Conservation (phyloP, 257 asterid genomes). For the Solanum chiquidenum region DNA sequence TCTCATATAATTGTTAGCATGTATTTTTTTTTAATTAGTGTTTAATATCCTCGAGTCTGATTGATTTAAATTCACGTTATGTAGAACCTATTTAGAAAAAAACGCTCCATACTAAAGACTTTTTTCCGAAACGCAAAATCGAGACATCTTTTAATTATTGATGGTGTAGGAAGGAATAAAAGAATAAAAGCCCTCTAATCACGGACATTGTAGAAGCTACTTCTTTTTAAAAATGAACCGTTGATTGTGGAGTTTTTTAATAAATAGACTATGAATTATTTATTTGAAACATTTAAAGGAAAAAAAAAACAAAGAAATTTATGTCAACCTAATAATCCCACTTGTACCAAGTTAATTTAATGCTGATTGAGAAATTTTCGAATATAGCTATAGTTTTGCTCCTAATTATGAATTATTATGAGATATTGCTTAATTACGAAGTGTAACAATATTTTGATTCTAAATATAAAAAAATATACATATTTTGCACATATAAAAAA, state of each 20-base stretch:
- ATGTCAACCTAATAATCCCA: neutral
- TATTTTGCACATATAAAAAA: neutral
- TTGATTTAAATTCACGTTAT: neutral
- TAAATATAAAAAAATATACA: neutral
- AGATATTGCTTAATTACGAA: neutral
- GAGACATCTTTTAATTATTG: neutral
- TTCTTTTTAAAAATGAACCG: neutral
- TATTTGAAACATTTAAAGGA: neutral
- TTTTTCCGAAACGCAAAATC: neutral
- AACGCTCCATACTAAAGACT: accelerated
- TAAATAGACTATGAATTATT: neutral
- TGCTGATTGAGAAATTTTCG: too few relatives aligned
- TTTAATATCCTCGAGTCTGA: neutral
- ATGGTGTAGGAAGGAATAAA: neutral
- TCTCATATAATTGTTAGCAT: neutral
- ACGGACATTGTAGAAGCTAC: neutral
- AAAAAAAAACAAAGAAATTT: neutral
- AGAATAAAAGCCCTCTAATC: neutral
- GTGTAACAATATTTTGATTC: neutral
- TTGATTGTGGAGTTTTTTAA: neutral
- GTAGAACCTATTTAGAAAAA: neutral
- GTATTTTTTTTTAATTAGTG: neutral
- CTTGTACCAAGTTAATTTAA: neutral
- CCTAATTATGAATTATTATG: neutral
- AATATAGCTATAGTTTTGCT: too few relatives aligned